A percentile compares a stretch with the other conserved stretches of the same genome.
phyloP scores from a whole-genome alignment of 345 rosid genomes.

The Euphorbia lathyris region DNA sequence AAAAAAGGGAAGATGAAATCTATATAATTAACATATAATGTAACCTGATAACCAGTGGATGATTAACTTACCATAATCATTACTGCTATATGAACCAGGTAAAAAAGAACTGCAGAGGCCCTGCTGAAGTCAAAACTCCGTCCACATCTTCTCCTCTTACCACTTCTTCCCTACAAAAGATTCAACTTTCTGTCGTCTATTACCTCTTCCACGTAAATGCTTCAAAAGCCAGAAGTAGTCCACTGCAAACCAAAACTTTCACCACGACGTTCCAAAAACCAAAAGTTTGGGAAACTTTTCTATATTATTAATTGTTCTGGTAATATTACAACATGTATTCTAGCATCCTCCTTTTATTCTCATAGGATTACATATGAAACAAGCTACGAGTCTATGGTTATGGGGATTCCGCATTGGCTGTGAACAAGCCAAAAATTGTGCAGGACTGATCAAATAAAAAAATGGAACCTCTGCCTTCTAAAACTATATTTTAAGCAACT shows the following conservation, averaged over 20 bases:
- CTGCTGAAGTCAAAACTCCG: not conserved
- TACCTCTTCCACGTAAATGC: not conserved
- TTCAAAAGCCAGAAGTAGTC: not conserved
- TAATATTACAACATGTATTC: not conserved
- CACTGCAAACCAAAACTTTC: not conserved
- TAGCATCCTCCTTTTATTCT: conserved; percentile 3
- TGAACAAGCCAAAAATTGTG: not conserved
- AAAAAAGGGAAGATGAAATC: not conserved
- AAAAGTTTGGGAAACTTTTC: not conserved
- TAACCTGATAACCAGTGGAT: no score
- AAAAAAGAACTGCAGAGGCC: not conserved
- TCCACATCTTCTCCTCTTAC: not conserved
- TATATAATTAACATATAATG: not conserved
- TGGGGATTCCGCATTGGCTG: conserved; percentile 16
- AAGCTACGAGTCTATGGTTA: conserved; percentile 5
- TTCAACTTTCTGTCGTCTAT: not conserved
- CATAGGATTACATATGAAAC: not conserved
- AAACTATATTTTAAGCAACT: conserved; percentile 26
- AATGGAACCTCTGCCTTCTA: not conserved
- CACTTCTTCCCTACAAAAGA: not conserved
- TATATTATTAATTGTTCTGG: not conserved
- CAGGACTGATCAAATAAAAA: conserved; percentile 5
- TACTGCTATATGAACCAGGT: not conserved
- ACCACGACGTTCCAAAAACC: not conserved
- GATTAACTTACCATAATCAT: not conserved